phyloP scores from a whole-genome alignment of 495 filamentous ascomycete genomes.

The Hypoxylon subgilvum region DNA sequence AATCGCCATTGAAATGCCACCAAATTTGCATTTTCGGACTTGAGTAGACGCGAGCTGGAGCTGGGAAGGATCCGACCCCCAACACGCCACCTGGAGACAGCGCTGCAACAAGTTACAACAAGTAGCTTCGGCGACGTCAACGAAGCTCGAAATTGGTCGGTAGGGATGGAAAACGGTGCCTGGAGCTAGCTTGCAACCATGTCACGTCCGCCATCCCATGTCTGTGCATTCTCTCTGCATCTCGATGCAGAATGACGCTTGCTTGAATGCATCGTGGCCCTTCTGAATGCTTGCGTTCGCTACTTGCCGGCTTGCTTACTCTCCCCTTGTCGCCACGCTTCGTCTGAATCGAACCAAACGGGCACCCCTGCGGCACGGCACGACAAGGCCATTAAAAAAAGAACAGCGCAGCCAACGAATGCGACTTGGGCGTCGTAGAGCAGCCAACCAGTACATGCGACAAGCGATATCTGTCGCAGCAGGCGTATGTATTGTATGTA shows the following conservation, averaged over 20 bases:
- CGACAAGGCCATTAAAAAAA: not conserved
- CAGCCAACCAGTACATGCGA: not conserved
- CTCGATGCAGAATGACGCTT: no score
- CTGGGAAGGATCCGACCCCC: constrained; percentile 1
- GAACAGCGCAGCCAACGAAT: constrained; percentile 1
- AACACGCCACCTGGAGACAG: not conserved
- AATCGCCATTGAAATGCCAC: constrained; percentile 3
- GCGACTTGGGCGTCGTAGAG: not conserved
- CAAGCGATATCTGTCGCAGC: not conserved
- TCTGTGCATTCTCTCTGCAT: no score
- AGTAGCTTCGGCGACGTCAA: not conserved
- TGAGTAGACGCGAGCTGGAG: constrained; percentile 8
- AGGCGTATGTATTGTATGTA: no score
- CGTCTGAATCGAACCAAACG: not conserved
- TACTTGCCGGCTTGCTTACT: not conserved
- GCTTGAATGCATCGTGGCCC: not conserved
- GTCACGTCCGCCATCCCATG: no score
- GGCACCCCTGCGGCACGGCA: not conserved
- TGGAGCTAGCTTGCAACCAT: no score
- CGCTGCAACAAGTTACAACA: no score
- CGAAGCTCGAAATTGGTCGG: constrained; percentile 10
- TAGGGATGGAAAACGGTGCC: no score
- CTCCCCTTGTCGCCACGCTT: not conserved
- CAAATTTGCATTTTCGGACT: constrained; percentile 7
- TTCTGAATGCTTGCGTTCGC: no score